phyloP scores from a whole-genome alignment of 208 protist genomes.

The Zelonia costaricensis region DNA sequence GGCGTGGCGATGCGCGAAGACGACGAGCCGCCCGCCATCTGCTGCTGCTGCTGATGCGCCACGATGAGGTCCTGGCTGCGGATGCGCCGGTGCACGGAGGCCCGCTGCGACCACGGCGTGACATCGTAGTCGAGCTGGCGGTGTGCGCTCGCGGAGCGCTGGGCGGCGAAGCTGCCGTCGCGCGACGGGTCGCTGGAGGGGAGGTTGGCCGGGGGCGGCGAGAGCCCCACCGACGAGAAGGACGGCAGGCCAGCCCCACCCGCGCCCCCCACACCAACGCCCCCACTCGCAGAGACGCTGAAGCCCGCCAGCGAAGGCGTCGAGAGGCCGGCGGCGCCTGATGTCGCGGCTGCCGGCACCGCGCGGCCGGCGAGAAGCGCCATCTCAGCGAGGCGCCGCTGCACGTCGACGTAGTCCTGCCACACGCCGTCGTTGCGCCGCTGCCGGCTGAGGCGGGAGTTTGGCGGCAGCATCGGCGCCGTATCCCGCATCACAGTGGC shows the following conservation, averaged over 20 bases:
- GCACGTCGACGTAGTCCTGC: conserved; percentile 39
- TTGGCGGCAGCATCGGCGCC: conserved; percentile 31
- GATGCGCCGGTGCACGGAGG: conserved; percentile 32
- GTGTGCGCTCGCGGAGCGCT: conserved; percentile 19
- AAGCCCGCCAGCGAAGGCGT: not conserved
- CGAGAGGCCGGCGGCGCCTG: conserved; percentile 1
- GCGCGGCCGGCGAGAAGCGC: too few relatives aligned
- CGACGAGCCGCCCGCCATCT: not conserved
- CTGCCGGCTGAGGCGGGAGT: conserved; percentile 59
- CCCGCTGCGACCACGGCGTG: conserved; percentile 41
- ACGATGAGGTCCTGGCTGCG: conserved; percentile 28
- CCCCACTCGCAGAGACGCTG: too few relatives aligned
- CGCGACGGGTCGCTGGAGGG: conserved; percentile 8
- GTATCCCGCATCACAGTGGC: conserved; percentile 22
- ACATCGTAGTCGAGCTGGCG: conserved; percentile 48
- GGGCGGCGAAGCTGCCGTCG: conserved; percentile 24
- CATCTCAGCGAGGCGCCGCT: conserved; percentile 21
- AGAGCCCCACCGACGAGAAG: conserved; percentile 5
- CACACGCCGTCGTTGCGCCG: conserved; percentile 37
- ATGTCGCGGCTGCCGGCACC: not conserved
- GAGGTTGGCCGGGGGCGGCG: conserved; percentile 6
- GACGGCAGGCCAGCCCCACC: not conserved
- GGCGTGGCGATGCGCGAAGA: conserved; percentile 12
- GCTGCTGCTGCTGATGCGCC: conserved; percentile 25
- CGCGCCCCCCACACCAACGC: too few relatives aligned